phyloP scores from a whole-genome alignment of 768 basidiomycete species.

The Phanerochaete carnosa region DNA sequence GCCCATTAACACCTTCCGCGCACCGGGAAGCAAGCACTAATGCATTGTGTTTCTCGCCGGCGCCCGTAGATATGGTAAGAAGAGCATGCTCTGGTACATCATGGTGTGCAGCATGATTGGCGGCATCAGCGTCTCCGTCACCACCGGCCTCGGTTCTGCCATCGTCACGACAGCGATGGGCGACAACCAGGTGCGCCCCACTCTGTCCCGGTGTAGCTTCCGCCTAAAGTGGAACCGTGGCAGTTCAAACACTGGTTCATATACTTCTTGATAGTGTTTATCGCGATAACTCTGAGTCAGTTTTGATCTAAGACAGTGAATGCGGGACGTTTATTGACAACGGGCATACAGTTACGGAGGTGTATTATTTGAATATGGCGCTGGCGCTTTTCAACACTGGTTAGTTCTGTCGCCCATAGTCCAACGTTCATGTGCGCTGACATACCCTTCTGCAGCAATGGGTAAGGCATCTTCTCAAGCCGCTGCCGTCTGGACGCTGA shows the following conservation, averaged over 20 bases:
- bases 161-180: constrained; percentile 79
- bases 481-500: background rate
- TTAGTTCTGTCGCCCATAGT: constrained; percentile 28
- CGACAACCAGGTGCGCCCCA: constrained; percentile 63
- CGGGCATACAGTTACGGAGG: constrained; percentile 65
- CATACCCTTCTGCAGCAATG: constrained; percentile 47
- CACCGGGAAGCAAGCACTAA: background rate
- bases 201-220: background rate
- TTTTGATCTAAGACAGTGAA: background rate
- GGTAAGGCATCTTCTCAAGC: constrained; percentile 38
- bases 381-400: constrained; percentile 94
- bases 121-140: constrained; percentile 91
- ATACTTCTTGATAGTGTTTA: constrained; percentile 83
- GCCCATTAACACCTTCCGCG: background rate
- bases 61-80: constrained; percentile 68
- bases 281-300: constrained; percentile 72
- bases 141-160: constrained; percentile 88
- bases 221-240: constrained; percentile 4
- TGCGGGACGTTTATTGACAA: constrained; percentile 11
- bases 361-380: constrained; percentile 94
- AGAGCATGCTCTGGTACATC: constrained; percentile 95
- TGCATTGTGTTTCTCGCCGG: constrained; percentile 3
- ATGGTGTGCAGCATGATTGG: constrained; percentile 95
- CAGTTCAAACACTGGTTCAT: constrained; percentile 93
- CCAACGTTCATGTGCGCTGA: background rate